These are phyloP conservation scores for Colletotrichum tropicicola DNA, from an alignment of 2,329 filamentous ascomycete species.

Conservation along the genomic window DNA sequence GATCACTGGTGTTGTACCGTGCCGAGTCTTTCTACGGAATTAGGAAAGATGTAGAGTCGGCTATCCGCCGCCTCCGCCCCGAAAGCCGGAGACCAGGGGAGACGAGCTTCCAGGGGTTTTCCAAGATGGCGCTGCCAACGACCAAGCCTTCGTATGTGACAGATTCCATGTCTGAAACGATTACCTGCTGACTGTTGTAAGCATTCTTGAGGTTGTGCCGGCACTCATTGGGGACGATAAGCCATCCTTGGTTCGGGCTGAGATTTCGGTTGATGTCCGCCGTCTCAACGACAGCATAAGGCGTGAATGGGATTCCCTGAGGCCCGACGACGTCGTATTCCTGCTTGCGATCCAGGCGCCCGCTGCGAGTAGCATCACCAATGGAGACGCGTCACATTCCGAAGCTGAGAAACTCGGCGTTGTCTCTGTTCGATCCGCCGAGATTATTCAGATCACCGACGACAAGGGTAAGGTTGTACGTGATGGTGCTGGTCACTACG, in stretches of 20 bases:
- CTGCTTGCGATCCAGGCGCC: constrained; percentile 78
- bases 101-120: constrained; percentile 82
- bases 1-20: constrained; percentile 87
- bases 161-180: too few relatives aligned
- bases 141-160: constrained; percentile 72
- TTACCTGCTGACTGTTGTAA: constrained; percentile 35
- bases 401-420: constrained; percentile 73
- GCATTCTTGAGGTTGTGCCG: constrained; percentile 84
- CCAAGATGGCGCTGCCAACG: constrained; percentile 91
- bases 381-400: constrained; percentile 56
- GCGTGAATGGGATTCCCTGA: constrained; percentile 89
- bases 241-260: constrained; percentile 86
- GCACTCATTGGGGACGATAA: constrained; percentile 83
- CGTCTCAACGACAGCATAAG: constrained; percentile 79
- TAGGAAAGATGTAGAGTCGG: constrained; percentile 87
- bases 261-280: constrained; percentile 85
- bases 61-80: constrained; percentile 81
- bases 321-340: constrained; percentile 89
- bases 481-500: constrained; percentile 68
- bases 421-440: constrained; percentile 78
- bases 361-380: constrained; percentile 58
- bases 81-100: constrained; percentile 70
- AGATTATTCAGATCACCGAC: constrained; percentile 86
- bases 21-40: constrained; percentile 95
- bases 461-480: constrained; percentile 81